Conservation (phyloP, 106 monocot species). For the Iris macrosiphon region DNA sequence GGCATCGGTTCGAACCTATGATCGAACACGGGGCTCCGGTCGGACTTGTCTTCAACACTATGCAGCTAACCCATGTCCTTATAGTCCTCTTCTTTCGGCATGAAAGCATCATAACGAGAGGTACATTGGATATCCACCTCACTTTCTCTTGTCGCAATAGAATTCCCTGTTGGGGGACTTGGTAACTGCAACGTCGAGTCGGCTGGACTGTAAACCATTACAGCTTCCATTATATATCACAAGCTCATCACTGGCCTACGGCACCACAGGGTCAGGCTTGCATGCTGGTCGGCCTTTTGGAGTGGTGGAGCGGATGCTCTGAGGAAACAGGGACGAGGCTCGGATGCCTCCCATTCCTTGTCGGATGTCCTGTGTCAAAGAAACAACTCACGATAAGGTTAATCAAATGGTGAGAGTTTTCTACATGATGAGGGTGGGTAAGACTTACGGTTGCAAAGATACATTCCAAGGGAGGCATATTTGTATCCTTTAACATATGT, state of each 20-base stretch:
- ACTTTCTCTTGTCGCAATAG: constrained; percentile 20
- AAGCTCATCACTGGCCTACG: constrained; percentile 6
- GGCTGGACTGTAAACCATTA: too few relatives aligned
- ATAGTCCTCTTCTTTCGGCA: constrained; percentile 81
- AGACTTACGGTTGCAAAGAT: too few relatives aligned
- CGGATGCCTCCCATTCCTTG: constrained; percentile 69
- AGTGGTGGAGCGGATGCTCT: constrained; percentile 50
- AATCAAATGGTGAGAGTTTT: too few relatives aligned
- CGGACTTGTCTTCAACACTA: constrained; percentile 56
- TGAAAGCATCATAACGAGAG: constrained; percentile 60
- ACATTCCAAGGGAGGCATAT: too few relatives aligned
- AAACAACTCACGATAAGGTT: too few relatives aligned
- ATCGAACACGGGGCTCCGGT: constrained; percentile 69
- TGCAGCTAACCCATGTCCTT: constrained; percentile 84
- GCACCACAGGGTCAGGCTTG: constrained; percentile 28
- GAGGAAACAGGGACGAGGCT: constrained; percentile 75
- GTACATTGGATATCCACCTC: constrained; percentile 54
- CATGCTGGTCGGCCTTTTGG: constrained; percentile 34
- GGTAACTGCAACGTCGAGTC: constrained; percentile 13
- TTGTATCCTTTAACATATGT: too few relatives aligned
- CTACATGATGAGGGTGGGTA: too few relatives aligned
- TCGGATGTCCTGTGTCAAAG: constrained; percentile 84
- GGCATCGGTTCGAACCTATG: constrained; percentile 75
- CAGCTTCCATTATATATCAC: constrained; percentile 16
- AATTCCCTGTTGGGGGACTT: constrained; percentile 32